Base-by-base conservation (phyloP, 179 eudicot genomes). In the Pouteria campechiana region DNA sequence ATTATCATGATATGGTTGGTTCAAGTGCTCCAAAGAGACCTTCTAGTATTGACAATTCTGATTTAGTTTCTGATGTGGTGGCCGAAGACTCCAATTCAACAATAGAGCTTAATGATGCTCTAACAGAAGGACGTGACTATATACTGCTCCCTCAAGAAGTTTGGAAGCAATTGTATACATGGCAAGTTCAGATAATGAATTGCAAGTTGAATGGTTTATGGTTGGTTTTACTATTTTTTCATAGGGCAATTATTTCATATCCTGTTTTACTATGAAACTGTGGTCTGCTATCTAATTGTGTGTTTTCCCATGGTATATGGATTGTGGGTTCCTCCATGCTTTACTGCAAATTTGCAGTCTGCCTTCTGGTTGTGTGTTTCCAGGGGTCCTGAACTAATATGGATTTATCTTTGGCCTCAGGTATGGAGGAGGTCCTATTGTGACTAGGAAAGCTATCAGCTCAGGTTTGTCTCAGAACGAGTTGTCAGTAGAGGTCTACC, bases 351-450 rank as follows among this genome's bases (percentile, higher is more conserved):
- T n/a, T n/a, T n/a, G n/a, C n/a, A n/a, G n/a, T n/a, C n/a, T n/a
- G n/a, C n/a, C n/a, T n/a, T n/a, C n/a, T n/a, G n/a, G n/a, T n/a
- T n/a, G n/a, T n/a, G n/a, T n/a, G n/a, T n/a, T n/a, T n/a, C n/a
- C n/a, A n/a, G n/a, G n/a, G n/a, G n/a, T n/a, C n/a, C n/a, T n/a
- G n/a, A n/a, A n/a, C n/a, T n/a, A n/a, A n/a, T n/a, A n/a, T n/a
- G n/a, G n/a, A n/a, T n/a, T n/a, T n/a, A n/a, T 46, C 25, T 48
- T 41, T 43, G 50, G 45, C 37, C 59, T 48, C 55, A 85, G 95
- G 95, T 89, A 89, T 74, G 97, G 95, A 57, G 97, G 95, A 52
- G 95, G 97, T 48, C 97, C 95, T 21, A 61, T 68, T 15, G 62
- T 85, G 74, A 76, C 90, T 6, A 68, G 97, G 25, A 86, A 74